Evolutionary conservation across 164 flowering plant genomes (phyloP).

Genomic region (Aristolochia californica): DNA sequence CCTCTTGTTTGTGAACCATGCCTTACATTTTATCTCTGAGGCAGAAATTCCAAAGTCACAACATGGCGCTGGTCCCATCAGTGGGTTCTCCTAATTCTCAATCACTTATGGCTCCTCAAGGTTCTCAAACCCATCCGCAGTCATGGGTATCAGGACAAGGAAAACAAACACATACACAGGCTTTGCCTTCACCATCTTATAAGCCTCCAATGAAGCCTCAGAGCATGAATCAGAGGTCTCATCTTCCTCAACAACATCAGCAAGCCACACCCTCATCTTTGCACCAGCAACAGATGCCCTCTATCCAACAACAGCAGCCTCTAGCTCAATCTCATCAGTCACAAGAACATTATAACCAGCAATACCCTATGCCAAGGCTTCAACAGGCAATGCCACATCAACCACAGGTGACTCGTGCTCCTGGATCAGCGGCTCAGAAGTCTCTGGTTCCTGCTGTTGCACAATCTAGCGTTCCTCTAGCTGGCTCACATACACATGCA

Average conservation of each 20-base stretch:
- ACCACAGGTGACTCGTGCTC: conserved; percentile 36
- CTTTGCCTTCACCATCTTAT: conserved; percentile 49
- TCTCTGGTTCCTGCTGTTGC: conserved; percentile 24
- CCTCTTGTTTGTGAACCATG: neutral
- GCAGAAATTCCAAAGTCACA: conserved; percentile 70
- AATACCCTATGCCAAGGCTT: conserved; percentile 34
- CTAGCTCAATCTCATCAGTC: conserved; percentile 31
- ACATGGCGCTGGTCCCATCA: conserved; percentile 34
- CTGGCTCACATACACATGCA: conserved; percentile 22
- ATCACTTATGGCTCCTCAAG: conserved; percentile 40
- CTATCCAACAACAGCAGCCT: conserved; percentile 37
- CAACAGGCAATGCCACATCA: conserved; percentile 38
- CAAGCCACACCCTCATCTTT: conserved; percentile 24
- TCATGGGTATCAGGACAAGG: conserved; percentile 76
- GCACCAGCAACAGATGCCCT: conserved; percentile 37
- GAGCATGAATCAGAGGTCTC: conserved; percentile 53
- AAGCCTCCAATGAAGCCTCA: conserved; percentile 47
- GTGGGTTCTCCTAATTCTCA: conserved; percentile 39
- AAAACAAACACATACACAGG: conserved; percentile 34
- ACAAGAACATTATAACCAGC: conserved; percentile 52
- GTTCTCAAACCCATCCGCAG: conserved; percentile 43
- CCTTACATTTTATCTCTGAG: neutral
- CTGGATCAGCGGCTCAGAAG: conserved; percentile 43
- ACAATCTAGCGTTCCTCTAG: conserved; percentile 26
- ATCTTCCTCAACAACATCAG: conserved; percentile 37